Evolutionary conservation across 2,329 filamentous ascomycete genomes (phyloP), one percentile per base, ranked within the genome.

Genomic region (Fusarium chaquense): DNA sequence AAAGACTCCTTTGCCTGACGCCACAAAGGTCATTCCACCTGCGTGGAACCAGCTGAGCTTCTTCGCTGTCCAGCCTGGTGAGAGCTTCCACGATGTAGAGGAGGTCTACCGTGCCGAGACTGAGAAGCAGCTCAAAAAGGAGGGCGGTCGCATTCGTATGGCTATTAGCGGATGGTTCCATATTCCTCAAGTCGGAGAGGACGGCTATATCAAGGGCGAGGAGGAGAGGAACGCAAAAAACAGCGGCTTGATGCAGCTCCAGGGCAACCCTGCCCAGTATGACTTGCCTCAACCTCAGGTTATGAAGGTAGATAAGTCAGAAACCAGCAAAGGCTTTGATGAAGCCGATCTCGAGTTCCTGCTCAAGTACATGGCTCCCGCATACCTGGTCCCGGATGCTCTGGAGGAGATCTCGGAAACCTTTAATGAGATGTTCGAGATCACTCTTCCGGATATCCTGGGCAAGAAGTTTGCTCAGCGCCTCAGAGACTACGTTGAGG

Each of bases 141-240:
- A 94, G 62, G 91, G 91, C 20, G 91, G 91, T 1, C 88, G 93
- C 49, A 89, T 98, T 50, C 90, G 96, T 72, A 98, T 99, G 95
- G 96, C 96, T 52, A 97, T 99, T 77, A 97, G 93, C 77, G 96
- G 96, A 54, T 99, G 96, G 96, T 99, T 97, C 80, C 96, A 99
- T 80, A 98, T 99, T 69, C 96, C 96, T 0, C 96, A 99, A 81
- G 82, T 92, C 73, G 95, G 95, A 58, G 96, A 99, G 79, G 93
- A 97, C 28, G 96, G 96, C 44, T 99, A 91, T 74, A 89, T 97
- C 73, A 84, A 92, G 77, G 96, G 95, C 6, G 86, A 96, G 57
- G 95, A 98, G 79, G 93, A 97, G 82, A 92, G 91, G 77, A 88
- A 97, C 68, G 93, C 93, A 15, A 91, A 93, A 78, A 93, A 93